Percentiles rank a stretch among this genome's conserved stretches.
Evolutionary conservation across 371 early-diverging fungal species (phyloP).

Genomic region (Encephalitozoon romaleae): DNA sequence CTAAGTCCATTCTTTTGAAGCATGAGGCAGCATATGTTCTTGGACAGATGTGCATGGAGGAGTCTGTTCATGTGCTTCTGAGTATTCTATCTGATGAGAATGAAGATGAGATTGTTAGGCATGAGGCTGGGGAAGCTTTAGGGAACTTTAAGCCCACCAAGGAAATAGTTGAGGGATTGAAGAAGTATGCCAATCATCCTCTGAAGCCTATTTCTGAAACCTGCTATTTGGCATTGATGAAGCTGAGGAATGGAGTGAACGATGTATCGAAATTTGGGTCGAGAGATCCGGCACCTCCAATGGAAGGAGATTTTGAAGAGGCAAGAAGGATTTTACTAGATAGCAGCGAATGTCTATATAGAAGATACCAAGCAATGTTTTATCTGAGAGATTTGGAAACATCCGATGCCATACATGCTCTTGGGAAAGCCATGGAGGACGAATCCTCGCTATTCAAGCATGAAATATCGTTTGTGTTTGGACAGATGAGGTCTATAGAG

Average conservation of each 20-base stretch:
- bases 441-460: slow-evolving; percentile 78
- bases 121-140: slow-evolving; percentile 68
- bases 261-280: slow-evolving; percentile 45
- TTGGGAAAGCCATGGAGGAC: slow-evolving; percentile 72
- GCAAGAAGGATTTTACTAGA: slow-evolving; percentile 69
- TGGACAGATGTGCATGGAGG: slow-evolving; percentile 79
- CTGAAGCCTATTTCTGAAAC: slow-evolving; percentile 67
- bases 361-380: slow-evolving; percentile 95
- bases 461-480: slow-evolving; percentile 91
- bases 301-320: slow-evolving; percentile 74
- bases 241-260: slow-evolving; percentile 61
- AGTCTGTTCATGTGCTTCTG: slow-evolving; percentile 69
- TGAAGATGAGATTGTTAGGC: slow-evolving; percentile 89
- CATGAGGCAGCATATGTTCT: slow-evolving; percentile 96
- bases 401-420: slow-evolving; percentile 71
- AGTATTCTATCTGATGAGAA: slow-evolving; percentile 65
- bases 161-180: slow-evolving; percentile 18
- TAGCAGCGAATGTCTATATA: slow-evolving; percentile 68
- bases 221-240: slow-evolving; percentile 79
- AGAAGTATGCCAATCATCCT: slow-evolving; percentile 31
- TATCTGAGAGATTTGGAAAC: slow-evolving; percentile 74
- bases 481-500: slow-evolving; percentile 85
- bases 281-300: slow-evolving; percentile 58
- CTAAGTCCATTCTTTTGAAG: slow-evolving; percentile 80
- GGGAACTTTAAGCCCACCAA: slow-evolving; percentile 43